Evolutionary conservation across 106 monocot genomes (phyloP).

Genomic region (Hemerocallis citrina): DNA sequence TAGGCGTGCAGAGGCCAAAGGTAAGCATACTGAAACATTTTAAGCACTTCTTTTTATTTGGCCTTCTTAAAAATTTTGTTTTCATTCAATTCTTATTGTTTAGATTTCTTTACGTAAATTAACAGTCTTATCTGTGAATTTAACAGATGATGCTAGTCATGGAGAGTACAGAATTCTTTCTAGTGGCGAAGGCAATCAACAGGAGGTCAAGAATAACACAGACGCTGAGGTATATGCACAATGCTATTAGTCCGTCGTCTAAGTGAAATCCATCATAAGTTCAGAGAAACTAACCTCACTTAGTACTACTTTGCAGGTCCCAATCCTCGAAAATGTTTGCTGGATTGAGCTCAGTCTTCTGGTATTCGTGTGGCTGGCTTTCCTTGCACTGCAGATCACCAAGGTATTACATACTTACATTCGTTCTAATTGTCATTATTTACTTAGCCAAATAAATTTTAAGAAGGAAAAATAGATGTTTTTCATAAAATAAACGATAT

Average conservation of each 20-base stretch:
- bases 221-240: constrained; percentile 28
- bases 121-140: neutral
- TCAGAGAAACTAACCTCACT: neutral
- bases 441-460: too few species aligned
- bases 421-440: too few species aligned
- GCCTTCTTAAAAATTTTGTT: too few species aligned
- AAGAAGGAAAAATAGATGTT: too few species aligned
- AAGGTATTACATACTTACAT: too few species aligned
- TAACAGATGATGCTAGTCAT: constrained; percentile 11
- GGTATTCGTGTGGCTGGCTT: constrained; percentile 62
- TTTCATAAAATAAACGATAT: too few species aligned
- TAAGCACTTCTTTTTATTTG: too few species aligned
- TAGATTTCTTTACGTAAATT: neutral
- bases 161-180: constrained; percentile 53
- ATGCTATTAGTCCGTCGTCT: neutral
- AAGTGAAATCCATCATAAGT: neutral
- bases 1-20: constrained; percentile 17
- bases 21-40: constrained; percentile 19
- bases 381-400: constrained; percentile 50
- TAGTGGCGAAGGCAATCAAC: constrained; percentile 23
- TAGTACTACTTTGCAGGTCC: constrained; percentile 26
- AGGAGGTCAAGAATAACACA: constrained; percentile 11
- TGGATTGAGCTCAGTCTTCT: constrained; percentile 84
- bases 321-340: constrained; percentile 46
- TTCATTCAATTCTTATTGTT: too few species aligned